Evolutionary conservation across 2,329 filamentous ascomycete genomes (phyloP), one percentile per base, ranked within the genome.

Genomic region (Furcasterigmium sp.): DNA sequence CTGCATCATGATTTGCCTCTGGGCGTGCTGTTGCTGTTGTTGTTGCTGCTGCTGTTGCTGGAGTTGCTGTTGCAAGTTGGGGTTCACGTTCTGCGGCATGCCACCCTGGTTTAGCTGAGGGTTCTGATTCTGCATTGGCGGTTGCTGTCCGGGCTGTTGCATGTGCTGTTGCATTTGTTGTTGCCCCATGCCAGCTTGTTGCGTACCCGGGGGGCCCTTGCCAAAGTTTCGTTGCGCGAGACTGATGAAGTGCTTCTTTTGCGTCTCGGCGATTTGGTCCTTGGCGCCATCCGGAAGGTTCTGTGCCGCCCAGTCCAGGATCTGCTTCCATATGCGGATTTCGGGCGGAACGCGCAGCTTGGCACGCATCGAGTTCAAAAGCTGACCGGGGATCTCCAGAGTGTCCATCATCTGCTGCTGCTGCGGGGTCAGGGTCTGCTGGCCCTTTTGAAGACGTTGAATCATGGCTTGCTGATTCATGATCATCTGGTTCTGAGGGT

Each of bases 291-390:
- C 56, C 1, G 62, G 49, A 1, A 68, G 63, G 38, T 66, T 68
- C 40, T 64, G 61, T 9, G 47, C 48, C 4, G 72, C 49, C 65
- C 68, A 74, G 2, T 51, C 45, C 51, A 69, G 71, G 10, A 76
- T 55, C 4, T 73, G 69, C 14, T 59, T 58, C 73, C 73, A 76
- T 48, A 70, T 76, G 55, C 72, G 73, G 5, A 72, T 52, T 1
- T 74, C 68, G 0, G 59, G 52, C 2, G 70, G 68, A 10, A 39
- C 37, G 4, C 39, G 41, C 3, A 72, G 44, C 17, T 55, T 56
- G 11, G 40, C 52, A 4, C 63, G 53, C 2, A 60, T 49, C 9
- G 52, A 44, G 13, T 59, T 52, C 13, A 66, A 47, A 5, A 72
- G 51, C 13, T 59, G 55, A 3, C 54, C 50, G 1, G 70, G 71